phyloP scores from a whole-genome alignment of 306 rosid species.

The Aeschynomene evenia region DNA sequence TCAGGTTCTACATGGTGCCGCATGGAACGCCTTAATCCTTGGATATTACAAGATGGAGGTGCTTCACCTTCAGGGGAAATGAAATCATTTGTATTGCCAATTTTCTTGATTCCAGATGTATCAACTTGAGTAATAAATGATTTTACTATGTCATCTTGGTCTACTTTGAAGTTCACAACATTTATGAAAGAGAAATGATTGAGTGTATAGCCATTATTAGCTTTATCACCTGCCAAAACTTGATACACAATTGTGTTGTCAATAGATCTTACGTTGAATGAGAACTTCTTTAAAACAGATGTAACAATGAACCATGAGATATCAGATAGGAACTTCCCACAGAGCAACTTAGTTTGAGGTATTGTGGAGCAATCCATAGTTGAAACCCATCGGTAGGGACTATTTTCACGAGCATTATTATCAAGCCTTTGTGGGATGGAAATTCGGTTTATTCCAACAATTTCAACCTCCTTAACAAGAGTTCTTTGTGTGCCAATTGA shows the following conservation, averaged over 20 bases:
- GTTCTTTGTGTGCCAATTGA: no score
- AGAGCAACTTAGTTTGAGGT: constrained; percentile 60
- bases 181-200: constrained; percentile 34
- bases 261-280: constrained; percentile 63
- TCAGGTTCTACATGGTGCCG: no score
- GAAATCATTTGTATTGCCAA: no score
- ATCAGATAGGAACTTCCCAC: no score
- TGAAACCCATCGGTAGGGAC: constrained; percentile 64
- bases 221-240: constrained; percentile 47
- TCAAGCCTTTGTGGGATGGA: constrained; percentile 70
- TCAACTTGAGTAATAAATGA: no score
- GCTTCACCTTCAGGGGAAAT: constrained; percentile 33
- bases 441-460: no score
- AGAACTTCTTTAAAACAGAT: constrained; percentile 53
- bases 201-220: no score
- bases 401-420: constrained; percentile 42
- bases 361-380: constrained; percentile 58
- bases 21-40: no score
- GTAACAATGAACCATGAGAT: constrained; percentile 75
- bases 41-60: constrained; percentile 31
- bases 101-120: no score
- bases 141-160: constrained; percentile 42
- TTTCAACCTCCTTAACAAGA: no score
- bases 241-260: constrained; percentile 69
- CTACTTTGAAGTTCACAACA: constrained; percentile 52